These are phyloP conservation scores for Beauveria varroae DNA, from an alignment of 2,329 filamentous ascomycete species.

Conservation along the genomic window DNA sequence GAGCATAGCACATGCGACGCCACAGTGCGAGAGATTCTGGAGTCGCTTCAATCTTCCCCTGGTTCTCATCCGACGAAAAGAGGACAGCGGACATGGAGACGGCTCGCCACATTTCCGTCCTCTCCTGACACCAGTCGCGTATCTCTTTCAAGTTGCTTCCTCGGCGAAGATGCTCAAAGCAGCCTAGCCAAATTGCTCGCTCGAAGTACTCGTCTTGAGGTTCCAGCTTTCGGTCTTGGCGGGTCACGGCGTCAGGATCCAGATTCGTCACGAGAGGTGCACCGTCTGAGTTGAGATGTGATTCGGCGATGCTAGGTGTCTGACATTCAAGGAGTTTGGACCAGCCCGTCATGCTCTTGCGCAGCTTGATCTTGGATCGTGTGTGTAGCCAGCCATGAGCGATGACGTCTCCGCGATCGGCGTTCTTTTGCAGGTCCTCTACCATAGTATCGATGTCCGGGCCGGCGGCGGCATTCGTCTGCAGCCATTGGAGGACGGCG, in stretches of 20 bases:
- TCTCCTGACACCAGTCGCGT: slow-evolving; percentile 76
- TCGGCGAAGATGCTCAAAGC: slow-evolving; percentile 83
- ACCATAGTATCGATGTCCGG: slow-evolving; percentile 70
- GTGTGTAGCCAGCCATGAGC: slow-evolving; percentile 90
- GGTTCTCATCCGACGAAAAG: slow-evolving; percentile 42
- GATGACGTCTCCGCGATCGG: slow-evolving; percentile 74
- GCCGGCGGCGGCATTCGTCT: slow-evolving; percentile 63
- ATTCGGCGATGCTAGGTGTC: slow-evolving; percentile 47
- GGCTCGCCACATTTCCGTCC: slow-evolving; percentile 84
- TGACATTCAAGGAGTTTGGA: slow-evolving; percentile 57
- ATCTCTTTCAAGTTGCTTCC: slow-evolving; percentile 70
- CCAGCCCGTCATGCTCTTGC: slow-evolving; percentile 70
- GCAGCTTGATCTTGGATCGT: slow-evolving; percentile 78
- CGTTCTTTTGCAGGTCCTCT: slow-evolving; percentile 65
- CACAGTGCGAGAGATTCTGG: slow-evolving; percentile 54
- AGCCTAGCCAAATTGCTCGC: slow-evolving; percentile 84
- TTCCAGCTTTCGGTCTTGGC: slow-evolving; percentile 71
- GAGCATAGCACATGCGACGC: slow-evolving; percentile 68
- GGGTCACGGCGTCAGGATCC: slow-evolving; percentile 81
- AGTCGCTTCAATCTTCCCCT: slow-evolving; percentile 27
- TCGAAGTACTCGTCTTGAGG: slow-evolving; percentile 84
- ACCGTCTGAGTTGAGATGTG: slow-evolving; percentile 50
- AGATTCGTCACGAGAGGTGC: slow-evolving; percentile 74
- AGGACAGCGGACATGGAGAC: slow-evolving; percentile 70
- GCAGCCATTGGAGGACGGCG: slow-evolving; percentile 78